A percentile compares a stretch with the other conserved stretches of the same genome.
These are phyloP conservation scores for Capronia coronata DNA, from an alignment of 2,329 filamentous ascomycete species.

Conservation along the genomic window DNA sequence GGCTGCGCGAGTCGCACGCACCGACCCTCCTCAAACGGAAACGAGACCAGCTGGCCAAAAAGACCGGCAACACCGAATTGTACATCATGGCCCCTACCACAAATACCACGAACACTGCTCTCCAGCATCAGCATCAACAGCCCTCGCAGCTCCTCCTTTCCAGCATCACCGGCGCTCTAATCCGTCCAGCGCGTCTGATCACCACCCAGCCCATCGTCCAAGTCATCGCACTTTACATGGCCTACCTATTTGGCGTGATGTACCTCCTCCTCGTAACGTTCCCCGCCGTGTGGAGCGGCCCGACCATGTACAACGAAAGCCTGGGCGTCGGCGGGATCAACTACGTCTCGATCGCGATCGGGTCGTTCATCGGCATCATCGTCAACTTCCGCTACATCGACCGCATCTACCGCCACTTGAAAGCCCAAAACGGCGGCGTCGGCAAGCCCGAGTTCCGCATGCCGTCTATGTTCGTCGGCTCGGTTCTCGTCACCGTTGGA, in stretches of 20 bases:
- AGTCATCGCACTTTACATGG: constrained; percentile 18
- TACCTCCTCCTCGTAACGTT: constrained; percentile 60
- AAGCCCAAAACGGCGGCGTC: constrained; percentile 39
- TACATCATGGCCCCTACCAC: constrained; percentile 37
- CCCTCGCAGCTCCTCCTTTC: too few species aligned
- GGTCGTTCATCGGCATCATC: constrained; percentile 54
- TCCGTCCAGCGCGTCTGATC: constrained; percentile 50
- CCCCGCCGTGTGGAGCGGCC: constrained; percentile 50
- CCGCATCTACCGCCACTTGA: constrained; percentile 44
- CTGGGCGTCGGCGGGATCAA: constrained; percentile 57
- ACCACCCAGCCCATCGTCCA: constrained; percentile 53
- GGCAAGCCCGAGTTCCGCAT: constrained; percentile 56
- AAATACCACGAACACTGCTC: constrained; percentile 20
- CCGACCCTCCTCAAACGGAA: constrained; percentile 57
- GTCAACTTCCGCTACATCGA: constrained; percentile 47
- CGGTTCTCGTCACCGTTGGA: constrained; percentile 46
- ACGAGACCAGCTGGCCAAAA: constrained; percentile 43
- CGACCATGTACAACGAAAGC: constrained; percentile 52
- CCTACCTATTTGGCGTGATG: constrained; percentile 41
- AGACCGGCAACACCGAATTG: constrained; percentile 35
- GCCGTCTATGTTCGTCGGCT: constrained; percentile 51
- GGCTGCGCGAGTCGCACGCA: constrained; percentile 60
- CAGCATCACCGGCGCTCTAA: too few species aligned
- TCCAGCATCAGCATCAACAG: constrained; percentile 26
- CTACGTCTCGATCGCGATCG: constrained; percentile 57